phyloP scores from a whole-genome alignment of 1,284 basidiomycete species.

The Fomitopsis palustris region DNA sequence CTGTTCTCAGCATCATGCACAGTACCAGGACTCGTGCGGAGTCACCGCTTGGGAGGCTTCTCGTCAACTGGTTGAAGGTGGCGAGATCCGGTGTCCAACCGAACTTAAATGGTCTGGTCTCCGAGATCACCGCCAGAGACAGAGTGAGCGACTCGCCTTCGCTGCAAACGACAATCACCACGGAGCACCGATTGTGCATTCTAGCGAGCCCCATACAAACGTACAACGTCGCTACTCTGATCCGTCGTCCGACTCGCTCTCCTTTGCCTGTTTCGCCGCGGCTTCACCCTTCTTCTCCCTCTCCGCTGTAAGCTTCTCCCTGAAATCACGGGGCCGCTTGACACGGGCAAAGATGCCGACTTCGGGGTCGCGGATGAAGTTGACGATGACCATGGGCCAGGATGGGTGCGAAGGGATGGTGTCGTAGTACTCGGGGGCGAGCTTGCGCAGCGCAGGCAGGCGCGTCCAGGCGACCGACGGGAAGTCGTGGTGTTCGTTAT shows the following conservation, averaged over 20 bases:
- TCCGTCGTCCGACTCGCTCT: neutral
- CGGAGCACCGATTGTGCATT: too few species aligned
- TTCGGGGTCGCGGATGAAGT: conserved; percentile 88
- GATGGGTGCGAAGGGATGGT: conserved; percentile 82
- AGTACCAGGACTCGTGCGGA: too few species aligned
- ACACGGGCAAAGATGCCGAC: conserved; percentile 55
- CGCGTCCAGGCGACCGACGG: conserved; percentile 95
- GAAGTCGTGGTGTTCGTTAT: conserved; percentile 99
- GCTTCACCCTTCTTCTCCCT: neutral
- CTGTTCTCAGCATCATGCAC: too few species aligned
- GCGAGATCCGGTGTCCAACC: too few species aligned
- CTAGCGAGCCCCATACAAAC: too few species aligned
- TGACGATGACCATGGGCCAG: conserved; percentile 93
- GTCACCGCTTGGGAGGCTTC: too few species aligned
- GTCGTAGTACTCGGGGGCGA: conserved; percentile 95
- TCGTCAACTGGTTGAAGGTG: too few species aligned
- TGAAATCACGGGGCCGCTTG: conserved; percentile 24
- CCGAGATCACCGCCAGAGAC: too few species aligned
- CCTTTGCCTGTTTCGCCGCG: neutral
- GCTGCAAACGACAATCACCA: too few species aligned
- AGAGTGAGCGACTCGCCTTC: too few species aligned
- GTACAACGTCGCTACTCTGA: neutral
- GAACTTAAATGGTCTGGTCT: too few species aligned
- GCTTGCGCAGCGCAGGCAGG: conserved; percentile 76
- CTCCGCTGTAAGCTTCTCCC: neutral